Conservation (phyloP, 75 land plant species). For the Cupressus sempervirens region DNA sequence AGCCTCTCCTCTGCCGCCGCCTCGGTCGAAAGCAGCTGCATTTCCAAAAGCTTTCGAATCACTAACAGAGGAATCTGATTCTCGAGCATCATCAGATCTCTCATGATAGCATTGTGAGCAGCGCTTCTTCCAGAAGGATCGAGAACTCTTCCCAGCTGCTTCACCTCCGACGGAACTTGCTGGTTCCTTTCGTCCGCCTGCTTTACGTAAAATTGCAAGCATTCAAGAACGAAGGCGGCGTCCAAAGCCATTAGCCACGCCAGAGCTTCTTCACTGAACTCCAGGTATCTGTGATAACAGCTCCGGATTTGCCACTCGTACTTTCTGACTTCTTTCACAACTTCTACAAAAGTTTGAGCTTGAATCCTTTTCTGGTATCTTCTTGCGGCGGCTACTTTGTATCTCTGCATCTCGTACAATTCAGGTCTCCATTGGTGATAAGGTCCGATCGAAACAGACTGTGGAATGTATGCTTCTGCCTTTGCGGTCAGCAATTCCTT, state of each 20-base stretch:
- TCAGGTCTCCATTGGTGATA: slow-evolving; percentile 4
- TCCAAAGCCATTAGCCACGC: slow-evolving; percentile 9
- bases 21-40: slow-evolving; percentile 12
- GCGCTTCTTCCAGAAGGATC: slow-evolving; percentile 16
- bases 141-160: background rate
- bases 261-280: background rate
- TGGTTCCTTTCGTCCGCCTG: background rate
- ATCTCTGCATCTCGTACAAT: background rate
- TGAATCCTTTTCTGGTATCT: background rate
- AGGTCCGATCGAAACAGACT: background rate
- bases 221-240: slow-evolving; percentile 13
- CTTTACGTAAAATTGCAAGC: background rate
- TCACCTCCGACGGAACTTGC: background rate
- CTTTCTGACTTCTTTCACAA: background rate
- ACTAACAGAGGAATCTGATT: slow-evolving; percentile 69
- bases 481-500: slow-evolving; percentile 1
- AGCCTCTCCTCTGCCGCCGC: slow-evolving; percentile 18
- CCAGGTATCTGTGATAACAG: background rate
- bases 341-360: background rate
- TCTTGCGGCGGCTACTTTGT: background rate
- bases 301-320: background rate
- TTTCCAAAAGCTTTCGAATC: slow-evolving; percentile 24
- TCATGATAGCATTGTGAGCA: slow-evolving; percentile 38
- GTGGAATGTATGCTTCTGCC: background rate
- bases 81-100: slow-evolving; percentile 28